Conservation (phyloP, 371 early-diverging fungal genomes). For the Syncephalastrum contaminatum region DNA sequence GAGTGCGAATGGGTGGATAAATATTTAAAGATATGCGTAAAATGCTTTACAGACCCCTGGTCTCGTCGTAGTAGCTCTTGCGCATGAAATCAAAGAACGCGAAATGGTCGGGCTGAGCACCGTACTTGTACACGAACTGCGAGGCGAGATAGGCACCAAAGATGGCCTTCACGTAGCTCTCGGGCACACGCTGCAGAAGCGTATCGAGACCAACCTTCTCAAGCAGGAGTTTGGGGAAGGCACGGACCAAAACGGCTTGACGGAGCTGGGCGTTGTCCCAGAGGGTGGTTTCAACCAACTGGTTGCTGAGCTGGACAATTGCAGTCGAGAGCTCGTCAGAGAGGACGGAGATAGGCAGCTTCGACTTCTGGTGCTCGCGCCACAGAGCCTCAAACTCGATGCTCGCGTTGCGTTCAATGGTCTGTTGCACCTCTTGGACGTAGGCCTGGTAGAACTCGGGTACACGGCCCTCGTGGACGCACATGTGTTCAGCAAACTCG, state of each 20-base stretch:
- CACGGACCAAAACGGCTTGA: constrained; percentile 78
- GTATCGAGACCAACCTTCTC: constrained; percentile 90
- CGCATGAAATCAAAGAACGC: constrained; percentile 98
- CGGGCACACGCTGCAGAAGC: constrained; percentile 87
- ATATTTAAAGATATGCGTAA: no score
- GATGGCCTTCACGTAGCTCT: constrained; percentile 93
- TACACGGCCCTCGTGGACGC: constrained; percentile 73
- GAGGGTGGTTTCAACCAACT: constrained; percentile 85
- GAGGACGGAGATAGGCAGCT: constrained; percentile 79
- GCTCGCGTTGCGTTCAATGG: constrained; percentile 93
- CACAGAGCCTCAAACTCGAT: constrained; percentile 96
- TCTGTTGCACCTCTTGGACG: constrained; percentile 85
- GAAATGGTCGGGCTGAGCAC: constrained; percentile 92
- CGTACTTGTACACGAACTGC: constrained; percentile 95
- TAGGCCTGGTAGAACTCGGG: constrained; percentile 91
- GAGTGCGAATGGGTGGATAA: no score
- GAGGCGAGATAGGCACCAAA: constrained; percentile 94
- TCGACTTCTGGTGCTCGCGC: constrained; percentile 80
- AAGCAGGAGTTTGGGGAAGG: constrained; percentile 90
- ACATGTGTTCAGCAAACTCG: constrained; percentile 91
- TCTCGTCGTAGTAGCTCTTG: constrained; percentile 24
- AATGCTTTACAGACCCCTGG: not conserved
- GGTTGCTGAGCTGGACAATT: constrained; percentile 91
- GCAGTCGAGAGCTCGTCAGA: constrained; percentile 91
- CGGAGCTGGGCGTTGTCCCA: constrained; percentile 92